Evolutionary conservation across 805 yeast genomes (phyloP).

Genomic region (Suhomyces sp.): DNA sequence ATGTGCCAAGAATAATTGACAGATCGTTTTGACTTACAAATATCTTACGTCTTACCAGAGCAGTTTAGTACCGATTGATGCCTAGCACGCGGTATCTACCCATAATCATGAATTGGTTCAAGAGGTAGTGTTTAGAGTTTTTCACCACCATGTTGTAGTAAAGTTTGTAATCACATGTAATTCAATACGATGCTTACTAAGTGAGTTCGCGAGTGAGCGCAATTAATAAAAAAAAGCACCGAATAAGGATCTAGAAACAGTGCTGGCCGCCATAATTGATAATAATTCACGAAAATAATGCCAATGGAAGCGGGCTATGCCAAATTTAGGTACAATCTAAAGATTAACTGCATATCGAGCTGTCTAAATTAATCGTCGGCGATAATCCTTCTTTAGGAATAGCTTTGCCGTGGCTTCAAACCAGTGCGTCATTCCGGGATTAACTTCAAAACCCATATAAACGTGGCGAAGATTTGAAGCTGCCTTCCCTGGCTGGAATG

Average conservation of each 20-base stretch:
- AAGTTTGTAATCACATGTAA: no score
- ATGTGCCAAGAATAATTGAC: not conserved
- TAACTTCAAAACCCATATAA: not conserved
- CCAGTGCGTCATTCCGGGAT: slow-evolving; percentile 25
- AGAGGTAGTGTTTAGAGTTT: no score
- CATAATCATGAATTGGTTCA: no score
- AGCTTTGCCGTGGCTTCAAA: slow-evolving; percentile 41
- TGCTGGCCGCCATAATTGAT: slow-evolving; percentile 61
- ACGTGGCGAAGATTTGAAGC: not conserved
- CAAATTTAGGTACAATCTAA: slow-evolving; percentile 62
- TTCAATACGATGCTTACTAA: no score
- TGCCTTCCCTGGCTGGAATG: not conserved
- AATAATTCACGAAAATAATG: slow-evolving; percentile 44
- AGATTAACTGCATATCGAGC: slow-evolving; percentile 75
- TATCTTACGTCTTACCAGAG: not conserved
- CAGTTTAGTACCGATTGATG: not conserved
- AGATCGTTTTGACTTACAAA: not conserved
- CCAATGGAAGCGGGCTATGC: slow-evolving; percentile 30
- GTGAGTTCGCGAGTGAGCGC: no score
- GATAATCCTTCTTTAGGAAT: slow-evolving; percentile 80
- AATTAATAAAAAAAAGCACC: not conserved
- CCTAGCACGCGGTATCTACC: no score
- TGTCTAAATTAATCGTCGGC: slow-evolving; percentile 82
- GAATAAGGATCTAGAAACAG: not conserved
- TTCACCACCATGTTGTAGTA: no score